Evolutionary conservation across 2,329 filamentous ascomycete genomes (phyloP).

Genomic region (Diaporthe capsici): DNA sequence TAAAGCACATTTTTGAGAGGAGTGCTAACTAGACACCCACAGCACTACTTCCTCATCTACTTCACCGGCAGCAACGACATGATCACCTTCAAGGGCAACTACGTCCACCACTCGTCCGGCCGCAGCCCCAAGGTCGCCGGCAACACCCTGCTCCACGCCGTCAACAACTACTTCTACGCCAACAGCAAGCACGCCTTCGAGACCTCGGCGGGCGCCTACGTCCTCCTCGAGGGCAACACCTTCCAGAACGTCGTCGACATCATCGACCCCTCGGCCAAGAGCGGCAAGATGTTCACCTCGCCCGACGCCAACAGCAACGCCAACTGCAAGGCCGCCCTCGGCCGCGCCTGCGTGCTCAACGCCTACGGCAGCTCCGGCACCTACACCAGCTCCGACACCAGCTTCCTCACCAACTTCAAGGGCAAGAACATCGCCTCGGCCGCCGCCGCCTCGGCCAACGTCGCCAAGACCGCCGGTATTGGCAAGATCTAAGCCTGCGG

Average conservation of each 20-base stretch:
- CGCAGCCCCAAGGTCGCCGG: constrained; percentile 70
- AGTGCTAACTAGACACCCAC: background rate
- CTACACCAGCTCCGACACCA: constrained; percentile 35
- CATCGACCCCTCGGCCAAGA: constrained; percentile 47
- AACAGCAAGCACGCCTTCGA: constrained; percentile 63
- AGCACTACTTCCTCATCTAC: constrained; percentile 73
- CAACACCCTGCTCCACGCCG: constrained; percentile 69
- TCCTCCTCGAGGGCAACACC: constrained; percentile 70
- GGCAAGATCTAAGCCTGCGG: constrained; percentile 19
- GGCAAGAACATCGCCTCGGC: constrained; percentile 42
- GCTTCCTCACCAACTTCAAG: constrained; percentile 41
- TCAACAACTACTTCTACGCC: constrained; percentile 74
- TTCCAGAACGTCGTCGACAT: constrained; percentile 68
- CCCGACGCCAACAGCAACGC: constrained; percentile 50
- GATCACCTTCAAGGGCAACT: constrained; percentile 73
- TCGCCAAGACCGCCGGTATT: constrained; percentile 17
- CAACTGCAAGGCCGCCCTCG: constrained; percentile 60
- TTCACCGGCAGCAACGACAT: constrained; percentile 67
- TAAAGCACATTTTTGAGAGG: no score
- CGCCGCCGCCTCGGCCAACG: constrained; percentile 23
- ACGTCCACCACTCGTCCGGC: constrained; percentile 71
- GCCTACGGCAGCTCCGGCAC: constrained; percentile 42
- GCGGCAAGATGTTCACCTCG: constrained; percentile 45
- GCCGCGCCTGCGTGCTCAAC: constrained; percentile 66
- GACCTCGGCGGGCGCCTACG: constrained; percentile 57